Base-by-base conservation (phyloP, 192 early-diverging fungal species). In the Jimgerdemannia lactiflua region DNA sequence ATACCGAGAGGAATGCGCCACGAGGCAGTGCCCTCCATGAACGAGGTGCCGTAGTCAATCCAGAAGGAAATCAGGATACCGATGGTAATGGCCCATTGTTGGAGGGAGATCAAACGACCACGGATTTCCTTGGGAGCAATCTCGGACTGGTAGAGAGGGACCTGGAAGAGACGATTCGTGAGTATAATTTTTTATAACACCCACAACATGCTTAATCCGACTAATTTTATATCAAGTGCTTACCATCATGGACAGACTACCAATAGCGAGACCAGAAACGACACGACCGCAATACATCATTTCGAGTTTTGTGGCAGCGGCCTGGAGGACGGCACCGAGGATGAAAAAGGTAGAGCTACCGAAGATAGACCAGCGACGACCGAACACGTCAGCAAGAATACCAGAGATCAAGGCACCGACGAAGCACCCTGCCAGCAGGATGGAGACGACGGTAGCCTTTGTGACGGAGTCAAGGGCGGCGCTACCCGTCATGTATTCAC, bases 71-170 rank as follows among this genome's bases (percentile, higher is more conserved):
- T 80, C 43, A 85, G 77, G 44, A 90, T 89, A 11, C 92, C 96
- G 84, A 94, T 91, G 67, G 95, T 96, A 79, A 97, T 96, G 70
- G 94, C 91, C 81, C 94, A 92, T 78, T 98, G 96, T 79, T 95
- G 91, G 66, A 95, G 85, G 19, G 94, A 91, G 54, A 94, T 89
- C 17, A 96, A 86, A 20, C 92, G 88, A 43, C 95, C 95, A 76
- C 95, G 92, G 77, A 95, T 91, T 14, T 88, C 78, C 67, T 93
- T 85, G 18, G 93, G 94, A 10, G 94, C 90, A 19, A 95, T 91
- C 77, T 97, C 95, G 42, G 94, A 91, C 74, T 89, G 88, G 42
- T 77, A 76, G 11, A 80, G 64, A 65, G 72, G 65, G 29, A 76
- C 41, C 8, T 59, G 49, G 49, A 59, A 59, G 49, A 59, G 14